Conservation (phyloP, 495 filamentous ascomycete species). For the Amorphotheca resinae region DNA sequence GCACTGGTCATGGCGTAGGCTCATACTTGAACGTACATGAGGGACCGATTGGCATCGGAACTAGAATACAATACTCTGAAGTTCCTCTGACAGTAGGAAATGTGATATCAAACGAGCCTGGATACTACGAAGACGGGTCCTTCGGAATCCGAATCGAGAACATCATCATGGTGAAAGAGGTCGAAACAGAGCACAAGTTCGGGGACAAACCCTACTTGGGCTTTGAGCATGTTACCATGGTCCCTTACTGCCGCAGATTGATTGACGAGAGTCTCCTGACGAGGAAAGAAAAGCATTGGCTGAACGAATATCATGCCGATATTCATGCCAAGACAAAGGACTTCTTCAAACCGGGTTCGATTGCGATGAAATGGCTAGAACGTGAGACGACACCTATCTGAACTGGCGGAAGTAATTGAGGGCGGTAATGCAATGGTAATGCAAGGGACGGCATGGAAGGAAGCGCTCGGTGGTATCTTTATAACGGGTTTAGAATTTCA, state of each 20-base stretch:
- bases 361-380: slow-evolving; percentile 68
- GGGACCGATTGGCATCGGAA: slow-evolving; percentile 93
- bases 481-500: slow-evolving; percentile 36
- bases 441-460: neutral
- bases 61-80: slow-evolving; percentile 80
- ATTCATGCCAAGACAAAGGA: slow-evolving; percentile 69
- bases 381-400: slow-evolving; percentile 42
- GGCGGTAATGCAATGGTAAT: neutral
- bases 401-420: neutral
- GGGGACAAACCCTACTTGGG: slow-evolving; percentile 89
- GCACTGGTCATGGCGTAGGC: slow-evolving; percentile 93
- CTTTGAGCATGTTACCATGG: slow-evolving; percentile 97
- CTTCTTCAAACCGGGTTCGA: slow-evolving; percentile 62
- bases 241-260: slow-evolving; percentile 81
- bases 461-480: neutral
- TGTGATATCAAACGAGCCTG: slow-evolving; percentile 89
- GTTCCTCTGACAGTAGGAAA: slow-evolving; percentile 84
- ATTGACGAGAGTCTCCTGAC: slow-evolving; percentile 67
- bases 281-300: slow-evolving; percentile 66
- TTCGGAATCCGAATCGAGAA: slow-evolving; percentile 99
- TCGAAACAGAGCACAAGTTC: slow-evolving; percentile 72
- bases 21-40: slow-evolving; percentile 93
- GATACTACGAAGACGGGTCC: slow-evolving; percentile 94
- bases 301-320: slow-evolving; percentile 76
- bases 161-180: slow-evolving; percentile 80